Evolutionary conservation across 2,329 filamentous ascomycete species (phyloP).

Genomic region (Aspergillus quadrilineatus): DNA sequence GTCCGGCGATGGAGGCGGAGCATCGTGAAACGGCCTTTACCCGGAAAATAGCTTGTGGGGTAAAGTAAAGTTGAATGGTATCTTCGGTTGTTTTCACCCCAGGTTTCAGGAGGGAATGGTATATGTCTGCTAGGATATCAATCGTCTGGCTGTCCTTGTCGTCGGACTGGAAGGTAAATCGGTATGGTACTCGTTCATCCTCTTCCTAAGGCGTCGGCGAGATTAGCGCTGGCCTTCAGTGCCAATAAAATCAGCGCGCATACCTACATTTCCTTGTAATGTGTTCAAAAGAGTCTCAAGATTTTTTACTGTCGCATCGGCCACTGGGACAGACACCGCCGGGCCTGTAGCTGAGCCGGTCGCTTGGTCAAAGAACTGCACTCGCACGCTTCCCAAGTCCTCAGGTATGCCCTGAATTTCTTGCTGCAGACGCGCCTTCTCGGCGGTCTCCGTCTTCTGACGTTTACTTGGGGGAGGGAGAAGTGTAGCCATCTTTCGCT

Average conservation of each 20-base stretch:
- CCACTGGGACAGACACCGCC: constrained; percentile 73
- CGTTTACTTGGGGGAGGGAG: constrained; percentile 84
- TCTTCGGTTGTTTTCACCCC: constrained; percentile 60
- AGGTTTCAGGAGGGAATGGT: constrained; percentile 52
- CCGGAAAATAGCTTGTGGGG: constrained; percentile 88
- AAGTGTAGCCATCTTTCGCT: constrained; percentile 68
- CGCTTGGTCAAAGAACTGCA: constrained; percentile 84
- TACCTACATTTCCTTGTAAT: constrained; percentile 68
- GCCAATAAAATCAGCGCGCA: constrained; percentile 4
- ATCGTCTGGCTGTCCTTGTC: constrained; percentile 36
- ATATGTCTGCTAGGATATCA: constrained; percentile 50
- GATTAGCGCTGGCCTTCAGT: background rate
- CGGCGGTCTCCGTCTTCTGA: constrained; percentile 72
- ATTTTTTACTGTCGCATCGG: constrained; percentile 84
- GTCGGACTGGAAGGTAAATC: constrained; percentile 59
- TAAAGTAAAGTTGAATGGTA: constrained; percentile 62
- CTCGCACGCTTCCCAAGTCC: constrained; percentile 72
- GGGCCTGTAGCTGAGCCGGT: constrained; percentile 66
- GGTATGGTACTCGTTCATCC: constrained; percentile 63
- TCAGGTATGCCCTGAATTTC: constrained; percentile 67
- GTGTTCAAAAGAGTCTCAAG: constrained; percentile 84
- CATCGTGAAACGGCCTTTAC: constrained; percentile 90
- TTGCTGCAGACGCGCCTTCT: constrained; percentile 71
- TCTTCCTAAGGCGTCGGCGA: constrained; percentile 46
- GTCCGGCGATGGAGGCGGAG: constrained; percentile 82